phyloP scores from a whole-genome alignment of 345 rosid genomes.

The Balakata baccata region DNA sequence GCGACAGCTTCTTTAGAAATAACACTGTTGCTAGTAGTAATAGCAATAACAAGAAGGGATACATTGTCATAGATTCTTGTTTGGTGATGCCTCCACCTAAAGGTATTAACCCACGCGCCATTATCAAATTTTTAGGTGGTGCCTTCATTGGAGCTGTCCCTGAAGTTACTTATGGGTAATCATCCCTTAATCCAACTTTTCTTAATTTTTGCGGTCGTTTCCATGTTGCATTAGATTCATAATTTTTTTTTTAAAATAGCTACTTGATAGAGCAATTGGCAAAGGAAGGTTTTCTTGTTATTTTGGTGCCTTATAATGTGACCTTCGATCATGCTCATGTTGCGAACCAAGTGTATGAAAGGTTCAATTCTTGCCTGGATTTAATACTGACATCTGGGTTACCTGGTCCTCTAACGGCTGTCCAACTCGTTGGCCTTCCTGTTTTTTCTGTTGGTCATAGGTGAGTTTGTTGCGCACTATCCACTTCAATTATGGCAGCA shows the following conservation, averaged over 20 bases:
- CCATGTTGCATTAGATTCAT: neutral
- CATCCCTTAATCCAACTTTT: neutral
- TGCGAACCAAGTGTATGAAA: slow-evolving; percentile 64
- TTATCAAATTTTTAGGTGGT: slow-evolving; percentile 82
- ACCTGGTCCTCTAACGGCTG: slow-evolving; percentile 53
- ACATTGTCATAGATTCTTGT: slow-evolving; percentile 59
- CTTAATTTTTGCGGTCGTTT: neutral
- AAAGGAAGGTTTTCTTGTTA: slow-evolving; percentile 75
- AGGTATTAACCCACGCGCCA: slow-evolving; percentile 56
- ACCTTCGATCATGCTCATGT: slow-evolving; percentile 87
- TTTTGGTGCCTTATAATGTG: slow-evolving; percentile 82
- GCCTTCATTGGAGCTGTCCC: slow-evolving; percentile 93
- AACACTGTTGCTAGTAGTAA: neutral
- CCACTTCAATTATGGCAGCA: neutral
- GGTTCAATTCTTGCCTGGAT: slow-evolving; percentile 72
- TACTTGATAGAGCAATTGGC: slow-evolving; percentile 76
- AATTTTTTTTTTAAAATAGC: slow-evolving; percentile 26
- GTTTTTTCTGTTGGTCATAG: slow-evolving; percentile 88
- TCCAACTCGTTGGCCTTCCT: slow-evolving; percentile 60
- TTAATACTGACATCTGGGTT: slow-evolving; percentile 51
- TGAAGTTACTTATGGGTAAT: slow-evolving; percentile 79
- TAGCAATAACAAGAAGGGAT: slow-evolving; percentile 28
- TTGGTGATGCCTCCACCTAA: slow-evolving; percentile 54
- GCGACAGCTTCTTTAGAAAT: slow-evolving; percentile 14
- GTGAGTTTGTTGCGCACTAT: slow-evolving; percentile 25